Evolutionary conservation across 257 asterid species (phyloP), one percentile per base, ranked within the genome.

Genomic region (Solanum appendiculatum): DNA sequence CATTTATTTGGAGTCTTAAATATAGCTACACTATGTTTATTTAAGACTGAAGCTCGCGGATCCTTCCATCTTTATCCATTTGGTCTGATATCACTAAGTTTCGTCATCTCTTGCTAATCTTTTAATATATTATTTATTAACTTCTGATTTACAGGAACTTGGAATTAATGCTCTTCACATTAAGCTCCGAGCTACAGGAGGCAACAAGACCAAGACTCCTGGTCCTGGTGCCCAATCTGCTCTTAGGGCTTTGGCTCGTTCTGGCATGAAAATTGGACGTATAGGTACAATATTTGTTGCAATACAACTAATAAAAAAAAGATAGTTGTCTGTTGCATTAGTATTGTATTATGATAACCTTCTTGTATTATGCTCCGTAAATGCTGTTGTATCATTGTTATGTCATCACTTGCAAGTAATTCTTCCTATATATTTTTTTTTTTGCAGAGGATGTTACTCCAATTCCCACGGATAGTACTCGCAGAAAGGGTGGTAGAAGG

Each of bases 161-260:
- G 99, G 99, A 27, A 89, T 96, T 85, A 92, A 88, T 86, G 99
- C 99, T 25, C 97, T 96, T 78, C 99, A 96, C 77, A 95, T 96
- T 83, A 94, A 95, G 91, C 98, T 96, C 54, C 94, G 98, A 84
- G 98, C 99, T 16, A 96, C 98, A 11, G 99, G 99, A 12, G 99
- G 99, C 16, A 96, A 96, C 90, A 96, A 96, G 85, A 96, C 99
- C 0, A 96, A 96, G 93, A 95, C 99, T 39, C 98, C 98, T 42
- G 98, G 98, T 12, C 99, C 98, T 56, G 99, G 99, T 87, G 99
- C 99, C 25, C 98, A 96, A 88, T 94, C 98, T 54, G 98, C 98
- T 3, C 98, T 96, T 25, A 88, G 99, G 70, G 99, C 99, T 46
- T 95, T 96, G 89, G 98, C 98, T 60, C 99, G 99, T 85, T 92